Percentiles rank a stretch among this genome's conserved stretches.
Conservation (phyloP, 2,329 filamentous ascomycete genomes). For the Sporothrix euskadiensis region DNA sequence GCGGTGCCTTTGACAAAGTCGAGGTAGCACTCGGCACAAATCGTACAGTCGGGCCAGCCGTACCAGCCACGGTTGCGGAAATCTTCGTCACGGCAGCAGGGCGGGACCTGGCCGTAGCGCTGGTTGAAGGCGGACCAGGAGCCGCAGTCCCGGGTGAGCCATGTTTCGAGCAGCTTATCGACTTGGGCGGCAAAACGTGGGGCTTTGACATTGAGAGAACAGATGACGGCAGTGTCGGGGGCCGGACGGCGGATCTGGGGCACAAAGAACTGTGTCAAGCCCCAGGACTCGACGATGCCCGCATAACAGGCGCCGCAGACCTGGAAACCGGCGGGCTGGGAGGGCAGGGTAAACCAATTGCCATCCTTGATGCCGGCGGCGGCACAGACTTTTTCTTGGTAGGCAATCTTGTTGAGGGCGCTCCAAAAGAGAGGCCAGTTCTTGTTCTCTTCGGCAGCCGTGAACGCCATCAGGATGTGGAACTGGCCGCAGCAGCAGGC, state of each 20-base stretch:
- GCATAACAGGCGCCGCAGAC: slow-evolving; percentile 44
- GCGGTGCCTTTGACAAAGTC: slow-evolving; percentile 38
- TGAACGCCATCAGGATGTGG: slow-evolving; percentile 39
- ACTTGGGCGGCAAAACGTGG: slow-evolving; percentile 34
- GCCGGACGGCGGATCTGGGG: slow-evolving; percentile 32
- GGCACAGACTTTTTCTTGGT: slow-evolving; percentile 38
- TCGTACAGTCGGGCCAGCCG: slow-evolving; percentile 40
- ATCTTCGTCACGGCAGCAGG: slow-evolving; percentile 38
- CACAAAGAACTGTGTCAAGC: slow-evolving; percentile 39
- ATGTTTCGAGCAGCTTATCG: slow-evolving; percentile 12
- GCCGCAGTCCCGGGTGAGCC: slow-evolving; percentile 14
- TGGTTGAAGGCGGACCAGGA: not conserved
- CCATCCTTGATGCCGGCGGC: slow-evolving; percentile 38
- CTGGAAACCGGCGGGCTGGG: slow-evolving; percentile 39
- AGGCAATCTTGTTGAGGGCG: slow-evolving; percentile 36
- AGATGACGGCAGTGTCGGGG: slow-evolving; percentile 34
- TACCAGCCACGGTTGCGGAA: slow-evolving; percentile 39
- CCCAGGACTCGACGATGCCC: slow-evolving; percentile 39
- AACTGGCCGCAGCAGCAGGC: slow-evolving; percentile 36
- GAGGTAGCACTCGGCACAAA: slow-evolving; percentile 42
- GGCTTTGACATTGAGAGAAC: slow-evolving; percentile 41
- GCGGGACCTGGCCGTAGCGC: slow-evolving; percentile 28
- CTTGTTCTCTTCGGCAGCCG: slow-evolving; percentile 37
- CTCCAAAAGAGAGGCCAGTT: slow-evolving; percentile 42
- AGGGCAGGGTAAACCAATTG: slow-evolving; percentile 42